Base-by-base conservation (phyloP, 352 stramenopile species). In the Globisporangium spinosum region DNA sequence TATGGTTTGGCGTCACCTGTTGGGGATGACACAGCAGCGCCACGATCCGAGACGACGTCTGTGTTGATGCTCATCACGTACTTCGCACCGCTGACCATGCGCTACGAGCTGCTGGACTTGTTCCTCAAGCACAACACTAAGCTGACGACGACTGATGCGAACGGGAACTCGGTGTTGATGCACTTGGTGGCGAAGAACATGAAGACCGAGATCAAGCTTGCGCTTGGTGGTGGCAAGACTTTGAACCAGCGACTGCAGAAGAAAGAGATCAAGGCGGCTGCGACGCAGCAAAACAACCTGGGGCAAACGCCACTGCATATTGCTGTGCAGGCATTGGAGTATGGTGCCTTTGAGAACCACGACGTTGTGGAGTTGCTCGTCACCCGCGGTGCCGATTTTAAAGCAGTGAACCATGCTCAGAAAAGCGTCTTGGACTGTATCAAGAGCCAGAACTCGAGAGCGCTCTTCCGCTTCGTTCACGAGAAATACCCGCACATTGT, bases 281-380 rank as follows among this genome's bases (percentile, higher is more conserved):
- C 89, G 20, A 58, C 27, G 1, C 73, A 83, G 43, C 64, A 63
- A 2, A 91, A 93, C 62, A 43, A 64, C 6, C 38, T 58, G 12
- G 85, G 85, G 0, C 69, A 87, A 57, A 87, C 80, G 0, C 75
- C 73, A 1, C 68, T 89, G n/a, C 85, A 91, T 61, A 64, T 87
- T 27, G 79, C 77, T 35, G 74, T 93, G 4, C 73, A 86, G 22
- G 78, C 82, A 9, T 64, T 80, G 3, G 57, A 71, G 17, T 83
- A 84, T 23, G 80, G 80, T 0, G 91, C 85, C 0, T 89, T 84
- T 67, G 85, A 94, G 64, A 91, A 90, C 58, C 76, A 71, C 0
- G 43, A 69, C 15, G 64, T 94, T 3, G 43, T 90, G 12, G 59
- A 78, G 15, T 64, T 88, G 27, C 67, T 91, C 0, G 40, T 90